Evolutionary conservation across 352 stramenopile species (phyloP).

Genomic region (Phytophthora rubi): DNA sequence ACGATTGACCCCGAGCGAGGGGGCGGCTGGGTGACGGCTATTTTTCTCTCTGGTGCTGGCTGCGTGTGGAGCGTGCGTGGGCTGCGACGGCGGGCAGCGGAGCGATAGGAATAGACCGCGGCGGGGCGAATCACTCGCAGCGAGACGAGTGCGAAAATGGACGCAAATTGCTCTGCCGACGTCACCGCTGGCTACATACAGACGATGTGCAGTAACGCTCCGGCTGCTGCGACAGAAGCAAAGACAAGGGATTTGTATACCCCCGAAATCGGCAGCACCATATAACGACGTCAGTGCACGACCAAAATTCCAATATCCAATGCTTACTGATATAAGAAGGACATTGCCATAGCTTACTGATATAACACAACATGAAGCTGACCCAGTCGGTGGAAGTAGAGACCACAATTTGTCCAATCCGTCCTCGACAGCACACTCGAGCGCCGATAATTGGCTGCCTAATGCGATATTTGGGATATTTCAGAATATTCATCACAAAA

Average conservation of each 20-base stretch:
- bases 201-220: too few relatives aligned
- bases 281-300: too few relatives aligned
- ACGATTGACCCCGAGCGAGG: constrained; percentile 39
- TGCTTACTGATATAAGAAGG: too few relatives aligned
- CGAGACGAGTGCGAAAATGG: constrained; percentile 10
- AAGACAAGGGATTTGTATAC: neutral
- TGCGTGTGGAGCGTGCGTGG: neutral
- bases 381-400: neutral
- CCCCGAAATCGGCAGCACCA: neutral
- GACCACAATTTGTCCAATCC: constrained; percentile 16
- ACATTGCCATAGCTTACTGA: too few relatives aligned
- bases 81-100: neutral
- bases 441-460: too few relatives aligned
- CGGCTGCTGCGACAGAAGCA: neutral
- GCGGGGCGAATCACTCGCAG: neutral
- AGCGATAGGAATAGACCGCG: constrained; percentile 18
- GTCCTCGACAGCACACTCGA: constrained; percentile 5
- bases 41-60: constrained; percentile 27
- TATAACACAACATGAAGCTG: too few relatives aligned
- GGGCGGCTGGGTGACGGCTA: constrained; percentile 37
- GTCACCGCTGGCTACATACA: constrained; percentile 13
- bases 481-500: too few relatives aligned
- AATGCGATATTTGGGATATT: too few relatives aligned
- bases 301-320: too few relatives aligned
- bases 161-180: neutral